Evolutionary conservation across 352 stramenopile genomes (phyloP).

Genomic region (Phytophthora gonapodyides): DNA sequence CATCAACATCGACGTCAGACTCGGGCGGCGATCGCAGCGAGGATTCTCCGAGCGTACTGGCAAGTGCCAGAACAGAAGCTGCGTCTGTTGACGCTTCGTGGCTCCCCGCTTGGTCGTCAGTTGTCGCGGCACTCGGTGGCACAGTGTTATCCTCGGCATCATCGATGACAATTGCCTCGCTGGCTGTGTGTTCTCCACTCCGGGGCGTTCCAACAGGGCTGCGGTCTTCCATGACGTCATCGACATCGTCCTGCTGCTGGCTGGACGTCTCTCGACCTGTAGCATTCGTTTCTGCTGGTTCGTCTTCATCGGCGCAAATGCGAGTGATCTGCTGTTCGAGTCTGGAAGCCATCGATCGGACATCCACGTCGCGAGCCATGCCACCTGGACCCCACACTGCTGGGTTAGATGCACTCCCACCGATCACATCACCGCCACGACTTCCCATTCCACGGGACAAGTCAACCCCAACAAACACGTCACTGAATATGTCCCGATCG

Average conservation of each 20-base stretch:
- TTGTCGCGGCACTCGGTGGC: conserved; percentile 8
- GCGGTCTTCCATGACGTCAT: conserved; percentile 33
- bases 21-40: conserved; percentile 75
- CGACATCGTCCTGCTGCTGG: conserved; percentile 17
- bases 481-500: conserved; percentile 57
- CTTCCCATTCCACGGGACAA: conserved; percentile 43
- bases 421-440: conserved; percentile 36
- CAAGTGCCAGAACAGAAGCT: conserved; percentile 81
- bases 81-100: conserved; percentile 49
- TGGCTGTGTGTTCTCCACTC: conserved; percentile 44
- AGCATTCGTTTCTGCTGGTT: conserved; percentile 16
- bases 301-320: conserved; percentile 46
- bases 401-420: conserved; percentile 23
- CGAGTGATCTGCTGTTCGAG: conserved; percentile 75
- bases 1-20: conserved; percentile 55
- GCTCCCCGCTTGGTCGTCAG: conserved; percentile 16
- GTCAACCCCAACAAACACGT: conserved; percentile 43
- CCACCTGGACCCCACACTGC: conserved; percentile 45
- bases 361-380: conserved; percentile 50
- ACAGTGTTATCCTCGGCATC: conserved; percentile 8
- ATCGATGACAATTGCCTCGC: conserved; percentile 28
- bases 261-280: conserved; percentile 14
- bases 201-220: conserved; percentile 25
- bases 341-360: conserved; percentile 71
- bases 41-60: conserved; percentile 82